A percentile compares a stretch with the other conserved stretches of the same genome.
Evolutionary conservation across 139 green algal genomes (phyloP).

Genomic region (Yamagishiella unicocca): DNA sequence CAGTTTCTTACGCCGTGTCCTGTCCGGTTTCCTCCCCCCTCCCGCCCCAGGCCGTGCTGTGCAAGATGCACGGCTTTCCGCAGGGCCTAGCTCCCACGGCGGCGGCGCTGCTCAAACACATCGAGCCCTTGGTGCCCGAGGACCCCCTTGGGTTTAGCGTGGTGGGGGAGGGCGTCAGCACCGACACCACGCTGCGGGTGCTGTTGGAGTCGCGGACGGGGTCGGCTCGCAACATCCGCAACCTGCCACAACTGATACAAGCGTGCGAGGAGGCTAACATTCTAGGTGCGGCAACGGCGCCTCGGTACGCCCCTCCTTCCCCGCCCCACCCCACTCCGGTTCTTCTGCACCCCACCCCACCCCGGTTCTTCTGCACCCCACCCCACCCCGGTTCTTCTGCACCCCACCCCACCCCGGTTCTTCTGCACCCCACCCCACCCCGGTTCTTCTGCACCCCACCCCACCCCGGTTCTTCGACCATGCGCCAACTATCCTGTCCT

Average conservation of each 20-base stretch:
- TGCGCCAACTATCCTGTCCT: no score
- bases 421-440: no score
- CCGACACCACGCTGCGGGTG: conserved; percentile 28
- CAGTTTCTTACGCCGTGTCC: no score
- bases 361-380: no score
- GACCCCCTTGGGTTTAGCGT: conserved; percentile 6
- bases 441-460: no score
- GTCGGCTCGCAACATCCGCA: background rate
- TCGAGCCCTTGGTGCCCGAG: background rate
- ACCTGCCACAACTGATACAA: background rate
- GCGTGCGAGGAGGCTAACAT: background rate
- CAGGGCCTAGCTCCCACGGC: background rate
- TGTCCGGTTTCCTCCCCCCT: background rate
- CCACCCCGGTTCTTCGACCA: no score
- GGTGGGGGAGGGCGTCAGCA: background rate
- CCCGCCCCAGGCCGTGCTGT: background rate
- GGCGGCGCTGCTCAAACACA: background rate
- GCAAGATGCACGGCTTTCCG: conserved; percentile 34
- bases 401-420: no score
- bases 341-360: no score
- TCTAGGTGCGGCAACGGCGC: background rate
- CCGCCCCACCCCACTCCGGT: no score
- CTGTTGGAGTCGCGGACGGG: conserved; percentile 10
- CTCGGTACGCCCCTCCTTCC: no score
- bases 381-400: no score